Conservation (phyloP, 2,329 filamentous ascomycete genomes). For the Claviceps sp. region DNA sequence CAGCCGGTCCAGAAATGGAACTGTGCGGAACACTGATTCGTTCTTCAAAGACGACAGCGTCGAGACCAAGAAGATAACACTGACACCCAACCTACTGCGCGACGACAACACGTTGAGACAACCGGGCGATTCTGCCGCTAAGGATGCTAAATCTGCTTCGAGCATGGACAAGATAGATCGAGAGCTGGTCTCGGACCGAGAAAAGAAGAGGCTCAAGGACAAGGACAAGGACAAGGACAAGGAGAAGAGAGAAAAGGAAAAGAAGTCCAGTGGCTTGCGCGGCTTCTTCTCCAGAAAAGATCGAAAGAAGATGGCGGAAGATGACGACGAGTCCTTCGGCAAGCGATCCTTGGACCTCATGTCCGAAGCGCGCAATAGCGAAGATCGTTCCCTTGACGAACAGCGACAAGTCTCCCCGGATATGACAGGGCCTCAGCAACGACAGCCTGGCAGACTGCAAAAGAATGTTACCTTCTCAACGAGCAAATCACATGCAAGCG, state of each 20-base stretch:
- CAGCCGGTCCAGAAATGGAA: slow-evolving; percentile 67
- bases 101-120: slow-evolving; percentile 57
- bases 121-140: slow-evolving; percentile 28
- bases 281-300: slow-evolving; percentile 51
- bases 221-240: slow-evolving; percentile 61
- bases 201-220: slow-evolving; percentile 65
- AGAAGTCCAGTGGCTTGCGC: slow-evolving; percentile 42
- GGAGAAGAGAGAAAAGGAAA: slow-evolving; percentile 61
- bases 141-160: slow-evolving; percentile 40
- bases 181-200: slow-evolving; percentile 47
- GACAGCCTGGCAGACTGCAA: slow-evolving; percentile 54
- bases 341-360: slow-evolving; percentile 48
- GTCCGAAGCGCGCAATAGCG: slow-evolving; percentile 29
- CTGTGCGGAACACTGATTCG: slow-evolving; percentile 81
- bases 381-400: slow-evolving; percentile 27
- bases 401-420: slow-evolving; percentile 29
- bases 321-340: slow-evolving; percentile 47
- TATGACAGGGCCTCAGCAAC: slow-evolving; percentile 33
- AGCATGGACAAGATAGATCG: slow-evolving; percentile 60
- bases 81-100: slow-evolving; percentile 82
- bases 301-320: slow-evolving; percentile 41
- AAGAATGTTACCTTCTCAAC: slow-evolving; percentile 41
- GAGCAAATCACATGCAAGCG: slow-evolving; percentile 22
- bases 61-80: slow-evolving; percentile 92
- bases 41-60: slow-evolving; percentile 95